These are phyloP conservation scores for Vinca minor DNA, from an alignment of 257 asterid genomes.

Conservation along the genomic window DNA sequence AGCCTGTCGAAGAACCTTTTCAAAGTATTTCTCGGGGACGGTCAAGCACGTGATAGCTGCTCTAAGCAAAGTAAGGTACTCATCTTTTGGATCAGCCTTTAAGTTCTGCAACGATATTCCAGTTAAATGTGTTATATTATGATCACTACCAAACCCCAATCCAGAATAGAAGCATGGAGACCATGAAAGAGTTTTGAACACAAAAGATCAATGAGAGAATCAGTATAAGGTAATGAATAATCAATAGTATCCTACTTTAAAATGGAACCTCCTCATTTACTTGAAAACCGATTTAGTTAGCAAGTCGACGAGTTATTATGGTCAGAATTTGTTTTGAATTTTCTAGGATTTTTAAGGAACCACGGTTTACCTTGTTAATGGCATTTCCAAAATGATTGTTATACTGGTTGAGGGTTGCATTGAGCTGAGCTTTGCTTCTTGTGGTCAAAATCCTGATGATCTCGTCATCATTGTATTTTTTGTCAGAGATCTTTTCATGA, in stretches of 20 bases:
- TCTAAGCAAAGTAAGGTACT: conserved; percentile 53
- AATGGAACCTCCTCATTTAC: background rate
- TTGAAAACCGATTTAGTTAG: background rate
- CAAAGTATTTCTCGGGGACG: conserved; percentile 60
- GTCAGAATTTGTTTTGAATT: background rate
- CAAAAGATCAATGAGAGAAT: background rate
- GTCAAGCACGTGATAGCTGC: conserved; percentile 70
- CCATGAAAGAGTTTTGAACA: background rate
- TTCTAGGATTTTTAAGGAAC: background rate
- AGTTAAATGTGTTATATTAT: background rate
- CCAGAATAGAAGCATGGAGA: background rate
- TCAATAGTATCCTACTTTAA: too few relatives aligned
- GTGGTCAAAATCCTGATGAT: conserved; percentile 62
- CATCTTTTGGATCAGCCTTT: conserved; percentile 49
- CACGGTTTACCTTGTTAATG: conserved; percentile 50
- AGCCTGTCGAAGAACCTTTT: conserved; percentile 60
- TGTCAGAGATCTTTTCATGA: conserved; percentile 58
- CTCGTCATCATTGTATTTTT: conserved; percentile 65
- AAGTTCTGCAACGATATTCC: conserved; percentile 42
- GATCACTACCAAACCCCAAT: background rate
- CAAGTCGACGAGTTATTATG: background rate
- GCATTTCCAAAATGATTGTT: conserved; percentile 63
- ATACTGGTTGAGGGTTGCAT: conserved; percentile 75
- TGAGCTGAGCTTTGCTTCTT: conserved; percentile 88
- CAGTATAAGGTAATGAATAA: background rate